Evolutionary conservation across 2,329 filamentous ascomycete species (phyloP), one percentile per base, ranked within the genome.

Genomic region (Ceratocystis harringtonii): DNA sequence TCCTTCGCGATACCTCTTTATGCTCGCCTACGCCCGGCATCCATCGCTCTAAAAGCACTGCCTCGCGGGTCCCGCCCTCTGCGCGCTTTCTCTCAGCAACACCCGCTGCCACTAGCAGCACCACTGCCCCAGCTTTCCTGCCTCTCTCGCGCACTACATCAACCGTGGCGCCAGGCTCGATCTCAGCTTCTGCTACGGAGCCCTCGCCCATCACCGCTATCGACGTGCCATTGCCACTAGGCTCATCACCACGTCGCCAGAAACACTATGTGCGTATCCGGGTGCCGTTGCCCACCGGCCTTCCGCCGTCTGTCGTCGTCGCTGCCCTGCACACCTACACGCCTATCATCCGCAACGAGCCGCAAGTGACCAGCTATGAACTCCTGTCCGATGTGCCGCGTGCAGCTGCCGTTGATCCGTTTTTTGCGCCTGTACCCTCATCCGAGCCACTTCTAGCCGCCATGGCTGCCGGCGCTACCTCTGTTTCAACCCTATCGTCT

Each of bases 311-410:
- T 7, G 70, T 71, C 50, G 74, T 79, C 66, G 52, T 79, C 68
- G 70, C 72, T 30, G 71, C 73, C 12, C 72, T 80, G 2, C 76
- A 78, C 50, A 71, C 74, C 61, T 75, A 75, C 68, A 71, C 72
- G 48, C 74, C 77, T 43, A 73, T 79, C 67, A 77, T 79, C 70
- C 71, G 69, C 68, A 75, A 77, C 68, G 76, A 78, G 32, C 72
- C 72, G 67, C 71, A 75, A 45, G 71, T 76, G 41, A 73, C 70
- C 4, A 70, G 71, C 43, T 78, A 71, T 69, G 72, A 74, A 57
- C 72, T 74, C 45, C 73, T 75, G 10, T 68, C 73, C 52, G 69
- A 75, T 28, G 68, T 71, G n/a, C 69, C 74, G 32, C 68, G 70
- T 19, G 72, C 73, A 65, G 71, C 76, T 55, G 73, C 72, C 61